These are phyloP conservation scores for Luzula sylvatica DNA, from an alignment of 176 grass and related monocot genomes.

Conservation along the genomic window DNA sequence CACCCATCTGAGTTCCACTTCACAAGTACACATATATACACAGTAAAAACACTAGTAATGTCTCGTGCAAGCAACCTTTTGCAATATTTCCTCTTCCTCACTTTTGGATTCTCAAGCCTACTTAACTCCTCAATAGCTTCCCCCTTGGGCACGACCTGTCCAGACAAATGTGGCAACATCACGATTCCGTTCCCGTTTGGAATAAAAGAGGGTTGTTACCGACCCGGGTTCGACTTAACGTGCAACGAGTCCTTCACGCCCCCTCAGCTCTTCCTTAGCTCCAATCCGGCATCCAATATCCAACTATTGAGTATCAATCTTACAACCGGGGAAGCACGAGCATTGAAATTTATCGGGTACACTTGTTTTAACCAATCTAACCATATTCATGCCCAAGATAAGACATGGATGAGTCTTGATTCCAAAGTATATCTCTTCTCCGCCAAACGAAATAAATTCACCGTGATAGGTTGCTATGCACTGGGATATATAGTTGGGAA, in stretches of 20 bases:
- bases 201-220: slow-evolving; percentile 11
- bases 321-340: not conserved
- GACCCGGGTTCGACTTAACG: slow-evolving; percentile 4
- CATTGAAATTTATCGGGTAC: not conserved
- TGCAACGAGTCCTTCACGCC: slow-evolving; percentile 3
- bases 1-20: no score
- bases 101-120: no score
- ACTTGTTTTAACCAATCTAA: not conserved
- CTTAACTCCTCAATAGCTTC: no score
- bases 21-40: no score
- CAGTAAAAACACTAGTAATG: no score
- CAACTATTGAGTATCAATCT: not conserved
- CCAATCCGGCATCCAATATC: not conserved
- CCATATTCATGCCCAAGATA: no score
- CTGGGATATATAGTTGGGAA: not conserved
- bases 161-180: slow-evolving; percentile 20
- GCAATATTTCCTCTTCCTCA: no score
- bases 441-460: slow-evolving; percentile 1
- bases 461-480: not conserved
- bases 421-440: not conserved
- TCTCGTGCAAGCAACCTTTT: no score
- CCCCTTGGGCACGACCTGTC: not conserved
- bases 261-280: not conserved
- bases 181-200: slow-evolving; percentile 31
- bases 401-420: no score